Evolutionary conservation across 2,329 filamentous ascomycete species (phyloP).

Genomic region (Ceratocystiopsis brevicomis): DNA sequence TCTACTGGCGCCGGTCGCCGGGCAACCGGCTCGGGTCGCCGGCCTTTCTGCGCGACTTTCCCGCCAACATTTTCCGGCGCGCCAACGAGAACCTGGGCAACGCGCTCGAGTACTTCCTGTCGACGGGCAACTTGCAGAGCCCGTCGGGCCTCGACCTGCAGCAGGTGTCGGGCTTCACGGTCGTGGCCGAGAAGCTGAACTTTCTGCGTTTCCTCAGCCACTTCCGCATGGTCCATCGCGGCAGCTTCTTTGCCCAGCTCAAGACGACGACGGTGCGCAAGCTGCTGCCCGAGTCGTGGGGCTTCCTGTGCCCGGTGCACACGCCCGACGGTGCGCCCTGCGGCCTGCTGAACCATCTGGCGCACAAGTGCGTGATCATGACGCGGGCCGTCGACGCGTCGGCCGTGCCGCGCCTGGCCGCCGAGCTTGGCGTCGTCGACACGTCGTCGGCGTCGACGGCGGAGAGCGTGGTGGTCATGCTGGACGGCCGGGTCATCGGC

Average conservation of each 20-base stretch:
- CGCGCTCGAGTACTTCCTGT: slow-evolving; percentile 83
- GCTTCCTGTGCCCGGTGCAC: slow-evolving; percentile 91
- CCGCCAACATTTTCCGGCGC: slow-evolving; percentile 55
- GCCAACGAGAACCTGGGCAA: slow-evolving; percentile 80
- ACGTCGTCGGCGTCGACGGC: slow-evolving; percentile 60
- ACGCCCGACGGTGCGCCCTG: slow-evolving; percentile 93
- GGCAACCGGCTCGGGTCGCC: slow-evolving; percentile 58
- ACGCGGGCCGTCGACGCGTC: slow-evolving; percentile 59
- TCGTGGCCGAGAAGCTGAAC: slow-evolving; percentile 97
- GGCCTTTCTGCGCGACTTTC: slow-evolving; percentile 64
- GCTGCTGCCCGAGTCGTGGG: slow-evolving; percentile 89
- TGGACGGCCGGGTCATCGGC: slow-evolving; percentile 78
- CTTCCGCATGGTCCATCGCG: slow-evolving; percentile 96
- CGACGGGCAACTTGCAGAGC: slow-evolving; percentile 84
- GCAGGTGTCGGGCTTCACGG: slow-evolving; percentile 84
- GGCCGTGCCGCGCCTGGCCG: slow-evolving; percentile 51
- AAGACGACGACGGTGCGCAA: slow-evolving; percentile 97
- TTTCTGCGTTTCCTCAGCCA: slow-evolving; percentile 97
- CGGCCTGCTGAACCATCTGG: slow-evolving; percentile 82
- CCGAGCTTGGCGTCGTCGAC: slow-evolving; percentile 60
- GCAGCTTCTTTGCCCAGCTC: slow-evolving; percentile 93
- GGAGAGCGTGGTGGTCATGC: slow-evolving; percentile 73
- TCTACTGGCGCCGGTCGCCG: slow-evolving; percentile 35
- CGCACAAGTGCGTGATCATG: slow-evolving; percentile 84
- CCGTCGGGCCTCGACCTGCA: slow-evolving; percentile 85